These are phyloP conservation scores for Beauveria bassiana DNA, from an alignment of 2,329 filamentous ascomycete species.

Conservation along the genomic window DNA sequence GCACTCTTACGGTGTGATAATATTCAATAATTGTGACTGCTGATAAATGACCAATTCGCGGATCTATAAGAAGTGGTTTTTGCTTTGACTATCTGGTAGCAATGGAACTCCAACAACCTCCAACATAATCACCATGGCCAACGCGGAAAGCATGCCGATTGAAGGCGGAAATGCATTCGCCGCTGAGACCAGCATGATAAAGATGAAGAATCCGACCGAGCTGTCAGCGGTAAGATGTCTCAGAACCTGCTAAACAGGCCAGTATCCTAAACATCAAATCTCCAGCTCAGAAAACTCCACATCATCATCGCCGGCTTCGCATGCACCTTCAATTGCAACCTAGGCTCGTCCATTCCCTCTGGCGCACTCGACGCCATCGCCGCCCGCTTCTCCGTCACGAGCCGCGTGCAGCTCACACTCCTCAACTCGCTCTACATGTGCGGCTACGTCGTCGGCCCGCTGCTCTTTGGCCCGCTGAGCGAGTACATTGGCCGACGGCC, in stretches of 20 bases:
- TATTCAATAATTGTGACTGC: not conserved
- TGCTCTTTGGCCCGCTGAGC: slow-evolving; percentile 27
- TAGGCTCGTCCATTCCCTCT: slow-evolving; percentile 29
- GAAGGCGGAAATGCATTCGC: slow-evolving; percentile 15
- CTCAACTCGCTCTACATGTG: slow-evolving; percentile 30
- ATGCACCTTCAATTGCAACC: slow-evolving; percentile 29
- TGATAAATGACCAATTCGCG: not conserved
- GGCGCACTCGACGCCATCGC: slow-evolving; percentile 28
- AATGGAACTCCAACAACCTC: not conserved
- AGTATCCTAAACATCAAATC: not conserved
- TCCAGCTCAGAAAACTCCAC: slow-evolving; percentile 23
- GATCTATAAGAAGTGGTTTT: not conserved
- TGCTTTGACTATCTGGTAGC: not conserved
- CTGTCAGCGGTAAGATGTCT: slow-evolving; percentile 20
- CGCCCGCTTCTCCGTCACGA: slow-evolving; percentile 20
- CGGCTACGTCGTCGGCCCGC: slow-evolving; percentile 27
- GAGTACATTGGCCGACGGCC: slow-evolving; percentile 27
- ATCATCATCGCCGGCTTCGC: slow-evolving; percentile 28
- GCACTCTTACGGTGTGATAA: not conserved
- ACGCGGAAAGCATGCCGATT: slow-evolving; percentile 9
- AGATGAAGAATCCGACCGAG: slow-evolving; percentile 19
- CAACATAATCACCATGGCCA: not conserved
- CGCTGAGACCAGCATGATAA: not conserved
- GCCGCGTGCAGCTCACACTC: slow-evolving; percentile 22
- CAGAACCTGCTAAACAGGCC: too few species aligned